Evolutionary conservation across 768 basidiomycete species (phyloP).

Genomic region (Boletus coccyginus): DNA sequence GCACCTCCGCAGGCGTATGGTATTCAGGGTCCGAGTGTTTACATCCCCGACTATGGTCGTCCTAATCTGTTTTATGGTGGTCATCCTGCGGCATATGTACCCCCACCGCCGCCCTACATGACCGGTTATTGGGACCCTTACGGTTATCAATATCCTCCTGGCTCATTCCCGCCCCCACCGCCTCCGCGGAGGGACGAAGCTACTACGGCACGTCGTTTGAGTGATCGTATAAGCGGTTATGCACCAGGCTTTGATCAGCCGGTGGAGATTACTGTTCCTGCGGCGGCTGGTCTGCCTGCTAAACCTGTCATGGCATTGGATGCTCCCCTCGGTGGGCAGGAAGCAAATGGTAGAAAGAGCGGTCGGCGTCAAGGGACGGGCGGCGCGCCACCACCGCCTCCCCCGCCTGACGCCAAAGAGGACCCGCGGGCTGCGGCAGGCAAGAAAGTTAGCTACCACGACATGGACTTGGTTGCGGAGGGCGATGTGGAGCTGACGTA

Average conservation of each 20-base stretch:
- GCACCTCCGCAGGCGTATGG: slow-evolving; percentile 86
- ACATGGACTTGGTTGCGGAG: slow-evolving; percentile 92
- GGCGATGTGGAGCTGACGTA: slow-evolving; percentile 60
- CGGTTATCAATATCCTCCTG: slow-evolving; percentile 39
- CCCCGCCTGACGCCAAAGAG: slow-evolving; percentile 86
- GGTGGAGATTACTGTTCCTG: slow-evolving; percentile 48
- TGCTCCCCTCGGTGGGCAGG: slow-evolving; percentile 44
- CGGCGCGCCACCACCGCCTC: slow-evolving; percentile 65
- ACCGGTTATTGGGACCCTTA: slow-evolving; percentile 47
- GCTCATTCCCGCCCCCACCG: slow-evolving; percentile 34
- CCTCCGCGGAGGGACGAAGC: slow-evolving; percentile 56
- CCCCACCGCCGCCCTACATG: slow-evolving; percentile 40
- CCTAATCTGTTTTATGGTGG: slow-evolving; percentile 40
- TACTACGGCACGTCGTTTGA: slow-evolving; percentile 61
- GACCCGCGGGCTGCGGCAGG: slow-evolving; percentile 90
- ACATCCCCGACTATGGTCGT: slow-evolving; percentile 45
- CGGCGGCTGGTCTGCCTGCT: slow-evolving; percentile 73
- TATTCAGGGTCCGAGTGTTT: slow-evolving; percentile 58
- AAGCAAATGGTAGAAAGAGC: slow-evolving; percentile 33
- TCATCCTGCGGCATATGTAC: slow-evolving; percentile 33
- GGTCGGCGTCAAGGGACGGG: slow-evolving; percentile 38
- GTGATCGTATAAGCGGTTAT: slow-evolving; percentile 79
- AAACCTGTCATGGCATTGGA: slow-evolving; percentile 64
- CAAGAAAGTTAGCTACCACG: slow-evolving; percentile 89
- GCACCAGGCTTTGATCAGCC: slow-evolving; percentile 48